phyloP scores from a whole-genome alignment of 2,329 filamentous ascomycete species.

The Nigrospora oryzae region DNA sequence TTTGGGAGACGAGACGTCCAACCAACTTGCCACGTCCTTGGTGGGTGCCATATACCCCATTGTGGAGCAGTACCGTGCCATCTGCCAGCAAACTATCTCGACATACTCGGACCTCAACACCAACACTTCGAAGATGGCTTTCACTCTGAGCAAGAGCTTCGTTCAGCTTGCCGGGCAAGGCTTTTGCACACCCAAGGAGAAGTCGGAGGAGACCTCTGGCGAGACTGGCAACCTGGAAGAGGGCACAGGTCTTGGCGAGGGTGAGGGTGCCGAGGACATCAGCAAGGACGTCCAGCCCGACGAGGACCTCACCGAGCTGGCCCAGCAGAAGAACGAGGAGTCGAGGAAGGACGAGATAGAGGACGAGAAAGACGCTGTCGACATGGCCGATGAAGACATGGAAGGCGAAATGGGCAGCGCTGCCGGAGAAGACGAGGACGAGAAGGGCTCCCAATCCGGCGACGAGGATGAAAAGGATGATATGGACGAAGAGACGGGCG shows the following conservation, averaged over 20 bases:
- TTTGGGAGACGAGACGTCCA: conserved; percentile 27
- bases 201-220: conserved; percentile 60
- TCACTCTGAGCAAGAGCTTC: conserved; percentile 69
- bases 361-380: conserved; percentile 77
- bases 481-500: conserved; percentile 82
- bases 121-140: conserved; percentile 64
- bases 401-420: conserved; percentile 70
- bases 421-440: conserved; percentile 54
- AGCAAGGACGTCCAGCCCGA: conserved; percentile 94
- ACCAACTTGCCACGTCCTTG: conserved; percentile 44
- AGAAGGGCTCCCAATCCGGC: conserved; percentile 51
- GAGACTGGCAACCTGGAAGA: conserved; percentile 75
- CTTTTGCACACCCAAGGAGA: conserved; percentile 85
- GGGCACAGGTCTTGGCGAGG: conserved; percentile 89
- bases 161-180: conserved; percentile 72
- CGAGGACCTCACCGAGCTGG: conserved; percentile 85
- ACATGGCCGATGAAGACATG: conserved; percentile 86
- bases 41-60: conserved; percentile 61
- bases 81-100: conserved; percentile 49
- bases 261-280: conserved; percentile 92
- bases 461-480: conserved; percentile 60
- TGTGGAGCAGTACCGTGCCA: conserved; percentile 60
- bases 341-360: conserved; percentile 59
- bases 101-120: conserved; percentile 58
- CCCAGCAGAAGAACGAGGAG: conserved; percentile 69